Conservation (phyloP, 352 stramenopile species). For the Pythium brachiatum region DNA sequence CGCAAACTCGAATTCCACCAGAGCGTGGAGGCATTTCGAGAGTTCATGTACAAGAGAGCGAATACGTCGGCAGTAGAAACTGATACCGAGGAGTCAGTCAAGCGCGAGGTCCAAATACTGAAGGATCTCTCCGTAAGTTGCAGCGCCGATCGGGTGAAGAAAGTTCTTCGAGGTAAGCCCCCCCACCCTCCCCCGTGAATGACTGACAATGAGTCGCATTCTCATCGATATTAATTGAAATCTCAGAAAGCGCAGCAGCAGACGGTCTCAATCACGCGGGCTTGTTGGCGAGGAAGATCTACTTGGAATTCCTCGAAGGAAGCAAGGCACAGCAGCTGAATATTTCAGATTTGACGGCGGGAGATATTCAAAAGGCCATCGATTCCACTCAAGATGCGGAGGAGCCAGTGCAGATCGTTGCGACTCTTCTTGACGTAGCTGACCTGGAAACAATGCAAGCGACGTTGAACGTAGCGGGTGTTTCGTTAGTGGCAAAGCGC, state of each 20-base stretch:
- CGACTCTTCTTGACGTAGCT: constrained; percentile 30
- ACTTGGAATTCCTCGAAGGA: constrained; percentile 16
- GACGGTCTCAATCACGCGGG: background rate
- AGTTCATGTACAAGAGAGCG: constrained; percentile 26
- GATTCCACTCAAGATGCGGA: background rate
- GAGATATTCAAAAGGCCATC: constrained; percentile 15
- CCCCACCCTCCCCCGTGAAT: background rate
- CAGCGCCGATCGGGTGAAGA: constrained; percentile 11
- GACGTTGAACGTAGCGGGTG: constrained; percentile 6
- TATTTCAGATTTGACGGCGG: constrained; percentile 10
- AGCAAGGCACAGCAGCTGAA: constrained; percentile 3
- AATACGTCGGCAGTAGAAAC: background rate
- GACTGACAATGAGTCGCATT: background rate
- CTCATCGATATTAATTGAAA: background rate
- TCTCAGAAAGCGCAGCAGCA: background rate
- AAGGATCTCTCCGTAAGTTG: constrained; percentile 5
- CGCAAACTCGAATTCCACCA: constrained; percentile 30
- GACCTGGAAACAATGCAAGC: constrained; percentile 33
- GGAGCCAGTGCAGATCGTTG: background rate
- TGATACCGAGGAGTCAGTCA: background rate
- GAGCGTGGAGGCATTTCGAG: constrained; percentile 23
- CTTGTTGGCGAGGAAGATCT: constrained; percentile 11
- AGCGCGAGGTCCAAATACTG: constrained; percentile 3
- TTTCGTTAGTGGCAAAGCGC: background rate
- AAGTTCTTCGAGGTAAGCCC: constrained; percentile 12